A percentile compares a stretch with the other conserved stretches of the same genome.
phyloP scores from a whole-genome alignment of 306 rosid genomes.

The Oxytropis ochrocephala region DNA sequence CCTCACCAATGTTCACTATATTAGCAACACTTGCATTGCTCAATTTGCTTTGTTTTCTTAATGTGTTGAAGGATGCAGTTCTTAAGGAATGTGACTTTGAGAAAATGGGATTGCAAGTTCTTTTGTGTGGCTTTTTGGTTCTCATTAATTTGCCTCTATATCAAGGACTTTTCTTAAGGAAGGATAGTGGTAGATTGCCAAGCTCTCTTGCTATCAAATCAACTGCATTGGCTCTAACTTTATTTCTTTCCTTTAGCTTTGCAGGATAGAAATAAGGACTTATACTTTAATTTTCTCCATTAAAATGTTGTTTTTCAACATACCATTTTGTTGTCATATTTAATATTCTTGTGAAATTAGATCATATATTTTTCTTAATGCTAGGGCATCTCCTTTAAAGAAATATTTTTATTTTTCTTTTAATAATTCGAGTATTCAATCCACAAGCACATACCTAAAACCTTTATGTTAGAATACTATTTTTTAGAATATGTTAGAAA shows the following conservation, averaged over 20 bases:
- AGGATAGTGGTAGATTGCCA: slow-evolving; percentile 65
- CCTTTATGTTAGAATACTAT: too few species aligned
- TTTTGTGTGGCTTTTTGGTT: slow-evolving; percentile 49
- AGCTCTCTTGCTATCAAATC: slow-evolving; percentile 47
- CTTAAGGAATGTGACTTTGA: slow-evolving; percentile 19
- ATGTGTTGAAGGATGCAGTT: slow-evolving; percentile 27
- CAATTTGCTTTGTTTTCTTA: slow-evolving; percentile 55
- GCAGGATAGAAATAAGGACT: not conserved
- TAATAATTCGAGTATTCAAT: too few species aligned
- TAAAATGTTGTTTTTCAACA: not conserved
- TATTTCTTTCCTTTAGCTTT: not conserved
- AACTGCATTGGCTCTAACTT: slow-evolving; percentile 11
- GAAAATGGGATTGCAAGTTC: slow-evolving; percentile 48
- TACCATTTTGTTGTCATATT: not conserved
- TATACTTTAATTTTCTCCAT: not conserved
- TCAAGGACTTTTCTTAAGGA: slow-evolving; percentile 66
- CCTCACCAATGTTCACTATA: slow-evolving; percentile 62
- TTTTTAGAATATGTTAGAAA: too few species aligned
- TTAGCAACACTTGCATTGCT: slow-evolving; percentile 56
- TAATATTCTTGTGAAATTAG: not conserved
- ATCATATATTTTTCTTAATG: too few species aligned
- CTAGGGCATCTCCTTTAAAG: too few species aligned
- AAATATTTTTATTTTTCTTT: too few species aligned
- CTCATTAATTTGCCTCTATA: slow-evolving; percentile 63
- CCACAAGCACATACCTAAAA: too few species aligned